Evolutionary conservation across 495 filamentous ascomycete genomes (phyloP).

Genomic region (Penicillium pulvis): DNA sequence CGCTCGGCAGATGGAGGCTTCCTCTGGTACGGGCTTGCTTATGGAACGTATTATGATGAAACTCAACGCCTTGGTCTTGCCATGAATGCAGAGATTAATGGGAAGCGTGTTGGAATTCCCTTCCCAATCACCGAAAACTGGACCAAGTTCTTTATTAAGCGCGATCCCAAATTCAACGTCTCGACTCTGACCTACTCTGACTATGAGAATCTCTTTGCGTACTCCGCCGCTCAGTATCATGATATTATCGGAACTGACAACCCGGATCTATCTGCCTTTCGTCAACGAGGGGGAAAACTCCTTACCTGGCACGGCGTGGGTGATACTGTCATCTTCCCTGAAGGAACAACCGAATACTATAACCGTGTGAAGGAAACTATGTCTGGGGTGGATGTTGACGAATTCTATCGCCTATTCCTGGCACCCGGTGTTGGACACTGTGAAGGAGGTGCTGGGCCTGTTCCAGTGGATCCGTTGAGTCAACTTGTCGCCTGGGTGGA

Average conservation of each 20-base stretch:
- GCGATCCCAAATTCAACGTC: not conserved
- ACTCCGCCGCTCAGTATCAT: not conserved
- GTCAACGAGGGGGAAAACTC: not conserved
- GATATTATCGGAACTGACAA: not conserved
- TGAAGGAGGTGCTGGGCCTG: not conserved
- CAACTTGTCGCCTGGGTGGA: not conserved
- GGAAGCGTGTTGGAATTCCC: no score
- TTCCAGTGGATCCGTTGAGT: not conserved
- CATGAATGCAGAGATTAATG: no score
- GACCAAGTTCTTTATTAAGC: no score
- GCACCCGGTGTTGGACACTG: not conserved
- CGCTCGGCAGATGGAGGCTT: slow-evolving; percentile 8
- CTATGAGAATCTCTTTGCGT: not conserved
- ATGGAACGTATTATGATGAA: no score
- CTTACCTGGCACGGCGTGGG: not conserved
- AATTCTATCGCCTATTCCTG: not conserved
- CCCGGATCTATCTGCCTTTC: not conserved
- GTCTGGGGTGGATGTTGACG: not conserved
- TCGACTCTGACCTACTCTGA: not conserved
- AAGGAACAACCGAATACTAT: not conserved
- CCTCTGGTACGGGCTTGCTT: not conserved
- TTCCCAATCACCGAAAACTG: no score
- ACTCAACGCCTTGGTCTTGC: no score
- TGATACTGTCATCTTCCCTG: not conserved
- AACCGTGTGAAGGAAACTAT: not conserved